These are phyloP conservation scores for Immersiporthe knoxdaviesiana DNA, from an alignment of 2,329 filamentous ascomycete genomes.

Conservation along the genomic window DNA sequence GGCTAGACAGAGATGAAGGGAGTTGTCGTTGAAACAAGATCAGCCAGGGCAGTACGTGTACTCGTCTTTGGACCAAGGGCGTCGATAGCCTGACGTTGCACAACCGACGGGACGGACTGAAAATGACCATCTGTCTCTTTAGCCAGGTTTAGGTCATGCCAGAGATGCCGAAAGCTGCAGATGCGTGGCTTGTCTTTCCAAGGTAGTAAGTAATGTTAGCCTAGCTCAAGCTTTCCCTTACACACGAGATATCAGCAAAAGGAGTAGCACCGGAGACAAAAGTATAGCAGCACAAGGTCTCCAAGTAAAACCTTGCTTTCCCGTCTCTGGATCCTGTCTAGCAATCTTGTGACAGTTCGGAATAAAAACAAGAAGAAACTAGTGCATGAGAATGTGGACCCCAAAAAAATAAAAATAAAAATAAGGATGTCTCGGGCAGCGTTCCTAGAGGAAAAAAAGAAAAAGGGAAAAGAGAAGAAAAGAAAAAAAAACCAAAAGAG, in stretches of 20 bases:
- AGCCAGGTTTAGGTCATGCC: background rate
- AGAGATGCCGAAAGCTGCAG: constrained; percentile 7
- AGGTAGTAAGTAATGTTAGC: too few species aligned
- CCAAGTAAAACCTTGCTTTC: background rate
- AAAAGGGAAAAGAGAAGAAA: background rate
- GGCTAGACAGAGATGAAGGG: background rate
- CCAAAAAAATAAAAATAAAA: background rate
- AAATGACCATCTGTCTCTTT: background rate
- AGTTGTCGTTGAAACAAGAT: background rate
- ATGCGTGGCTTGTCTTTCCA: background rate
- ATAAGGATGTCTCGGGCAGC: background rate
- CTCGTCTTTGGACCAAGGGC: too few species aligned
- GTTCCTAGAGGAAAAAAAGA: background rate
- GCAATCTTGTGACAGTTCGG: background rate
- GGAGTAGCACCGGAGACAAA: background rate
- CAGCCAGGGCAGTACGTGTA: too few species aligned
- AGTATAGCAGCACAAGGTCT: background rate
- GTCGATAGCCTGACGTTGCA: too few species aligned
- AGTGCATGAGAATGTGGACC: background rate
- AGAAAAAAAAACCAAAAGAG: too few species aligned
- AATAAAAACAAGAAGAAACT: background rate
- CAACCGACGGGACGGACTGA: too few species aligned
- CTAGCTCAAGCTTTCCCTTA: background rate
- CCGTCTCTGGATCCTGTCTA: background rate
- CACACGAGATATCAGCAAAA: background rate